phyloP scores from a whole-genome alignment of 495 filamentous ascomycete species.

The Aspergillus wentii region DNA sequence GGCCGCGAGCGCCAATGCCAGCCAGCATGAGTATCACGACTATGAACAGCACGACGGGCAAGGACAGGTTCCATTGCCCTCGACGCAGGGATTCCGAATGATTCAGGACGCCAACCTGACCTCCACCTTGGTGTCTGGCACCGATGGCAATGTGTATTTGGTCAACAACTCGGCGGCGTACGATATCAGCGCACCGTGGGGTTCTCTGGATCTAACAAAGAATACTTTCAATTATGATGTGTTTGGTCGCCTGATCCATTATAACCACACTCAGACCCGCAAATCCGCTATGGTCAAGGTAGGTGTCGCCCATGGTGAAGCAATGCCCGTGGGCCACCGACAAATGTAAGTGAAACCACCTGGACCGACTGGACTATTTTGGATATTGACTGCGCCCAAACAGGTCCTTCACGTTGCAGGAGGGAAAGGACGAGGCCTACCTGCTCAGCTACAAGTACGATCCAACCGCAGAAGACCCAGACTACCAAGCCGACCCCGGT shows the following conservation, averaged over 20 bases:
- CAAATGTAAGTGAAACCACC: neutral
- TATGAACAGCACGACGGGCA: neutral
- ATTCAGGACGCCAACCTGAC: neutral
- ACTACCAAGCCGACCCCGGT: neutral
- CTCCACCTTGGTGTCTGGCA: neutral
- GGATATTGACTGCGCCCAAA: neutral
- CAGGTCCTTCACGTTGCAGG: neutral
- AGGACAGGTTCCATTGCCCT: too few relatives aligned
- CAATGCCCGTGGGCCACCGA: neutral
- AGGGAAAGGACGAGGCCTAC: too few relatives aligned
- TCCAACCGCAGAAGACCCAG: too few relatives aligned
- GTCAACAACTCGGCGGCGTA: neutral
- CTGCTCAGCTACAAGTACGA: too few relatives aligned
- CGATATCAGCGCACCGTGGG: neutral
- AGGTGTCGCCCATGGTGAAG: neutral
- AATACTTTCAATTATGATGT: neutral
- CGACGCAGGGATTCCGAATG: neutral
- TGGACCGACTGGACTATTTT: neutral
- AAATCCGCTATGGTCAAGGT: neutral
- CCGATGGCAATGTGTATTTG: neutral
- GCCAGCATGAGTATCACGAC: neutral
- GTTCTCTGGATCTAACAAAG: neutral
- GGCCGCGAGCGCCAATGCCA: neutral
- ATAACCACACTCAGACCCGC: neutral
- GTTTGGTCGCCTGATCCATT: neutral